phyloP scores from a whole-genome alignment of 345 rosid genomes.

The Erysimum cheiranthoides region DNA sequence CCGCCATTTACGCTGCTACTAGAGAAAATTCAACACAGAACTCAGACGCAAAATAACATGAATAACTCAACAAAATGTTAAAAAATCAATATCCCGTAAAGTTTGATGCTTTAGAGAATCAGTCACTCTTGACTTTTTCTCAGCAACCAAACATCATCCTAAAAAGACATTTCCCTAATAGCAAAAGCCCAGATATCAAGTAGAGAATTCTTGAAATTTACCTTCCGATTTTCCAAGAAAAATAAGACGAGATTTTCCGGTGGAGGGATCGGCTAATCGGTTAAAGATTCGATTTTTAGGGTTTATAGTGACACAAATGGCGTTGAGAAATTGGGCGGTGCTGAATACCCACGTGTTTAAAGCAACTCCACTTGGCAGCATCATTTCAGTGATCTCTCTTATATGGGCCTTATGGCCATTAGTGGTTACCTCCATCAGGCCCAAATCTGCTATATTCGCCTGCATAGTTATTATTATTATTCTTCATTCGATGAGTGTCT shows the following conservation, averaged over 20 bases:
- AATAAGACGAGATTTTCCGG: constrained; percentile 19
- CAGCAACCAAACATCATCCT: constrained; percentile 4
- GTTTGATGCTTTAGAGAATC: constrained; percentile 6
- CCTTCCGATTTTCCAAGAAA: constrained; percentile 34
- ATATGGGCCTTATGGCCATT: constrained; percentile 4
- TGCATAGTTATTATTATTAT: background rate
- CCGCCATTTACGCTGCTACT: constrained; percentile 52
- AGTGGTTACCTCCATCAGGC: background rate
- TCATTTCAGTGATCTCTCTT: background rate
- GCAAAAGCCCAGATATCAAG: background rate
- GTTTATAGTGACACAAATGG: constrained; percentile 32
- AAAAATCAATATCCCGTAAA: background rate
- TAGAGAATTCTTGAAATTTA: constrained; percentile 14
- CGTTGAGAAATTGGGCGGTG: constrained; percentile 14
- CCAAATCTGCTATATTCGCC: background rate
- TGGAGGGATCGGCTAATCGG: background rate
- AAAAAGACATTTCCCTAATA: background rate
- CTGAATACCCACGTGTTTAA: constrained; percentile 20
- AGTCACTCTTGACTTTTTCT: constrained; percentile 24
- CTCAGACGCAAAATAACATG: background rate
- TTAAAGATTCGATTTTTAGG: constrained; percentile 41
- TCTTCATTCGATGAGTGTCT: background rate
- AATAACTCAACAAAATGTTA: background rate
- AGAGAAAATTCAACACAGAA: constrained; percentile 25
- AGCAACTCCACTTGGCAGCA: constrained; percentile 1